These are phyloP conservation scores for Naegleria lovaniensis DNA, from an alignment of 208 protist genomes.

Conservation along the genomic window DNA sequence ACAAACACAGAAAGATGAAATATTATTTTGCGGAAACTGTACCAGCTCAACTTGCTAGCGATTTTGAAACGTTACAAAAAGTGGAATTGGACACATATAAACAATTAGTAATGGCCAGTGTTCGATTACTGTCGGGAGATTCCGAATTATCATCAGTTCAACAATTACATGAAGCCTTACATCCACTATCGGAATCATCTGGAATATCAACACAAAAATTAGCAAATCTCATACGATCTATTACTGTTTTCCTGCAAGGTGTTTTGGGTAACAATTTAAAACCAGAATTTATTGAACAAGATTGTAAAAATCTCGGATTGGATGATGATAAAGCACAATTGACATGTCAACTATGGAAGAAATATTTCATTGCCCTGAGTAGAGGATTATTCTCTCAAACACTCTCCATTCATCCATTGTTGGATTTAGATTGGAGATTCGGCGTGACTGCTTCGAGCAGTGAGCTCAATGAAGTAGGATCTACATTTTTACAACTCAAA, in stretches of 20 bases:
- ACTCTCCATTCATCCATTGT: neutral
- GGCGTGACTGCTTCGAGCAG: neutral
- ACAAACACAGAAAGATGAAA: neutral
- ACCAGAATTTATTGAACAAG: neutral
- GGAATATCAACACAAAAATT: neutral
- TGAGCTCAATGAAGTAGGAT: neutral
- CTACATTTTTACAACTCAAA: constrained; percentile 24
- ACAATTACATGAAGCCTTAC: neutral
- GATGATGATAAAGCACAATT: neutral
- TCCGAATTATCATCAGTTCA: neutral
- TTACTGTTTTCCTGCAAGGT: neutral
- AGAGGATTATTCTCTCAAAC: neutral
- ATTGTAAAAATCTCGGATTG: neutral
- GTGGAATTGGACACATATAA: neutral
- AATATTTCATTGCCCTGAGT: constrained; percentile 6
- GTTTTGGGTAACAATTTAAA: neutral
- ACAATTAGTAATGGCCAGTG: neutral
- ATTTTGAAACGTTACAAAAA: neutral
- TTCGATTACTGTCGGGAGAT: neutral
- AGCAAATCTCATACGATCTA: neutral
- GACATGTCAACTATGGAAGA: neutral
- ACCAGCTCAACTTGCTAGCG: neutral
- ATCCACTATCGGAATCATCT: neutral
- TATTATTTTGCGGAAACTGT: neutral
- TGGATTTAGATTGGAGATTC: constrained; percentile 29